A percentile compares a stretch with the other conserved stretches of the same genome.
phyloP scores from a whole-genome alignment of 352 stramenopile genomes.

The Phytophthora vignae region DNA sequence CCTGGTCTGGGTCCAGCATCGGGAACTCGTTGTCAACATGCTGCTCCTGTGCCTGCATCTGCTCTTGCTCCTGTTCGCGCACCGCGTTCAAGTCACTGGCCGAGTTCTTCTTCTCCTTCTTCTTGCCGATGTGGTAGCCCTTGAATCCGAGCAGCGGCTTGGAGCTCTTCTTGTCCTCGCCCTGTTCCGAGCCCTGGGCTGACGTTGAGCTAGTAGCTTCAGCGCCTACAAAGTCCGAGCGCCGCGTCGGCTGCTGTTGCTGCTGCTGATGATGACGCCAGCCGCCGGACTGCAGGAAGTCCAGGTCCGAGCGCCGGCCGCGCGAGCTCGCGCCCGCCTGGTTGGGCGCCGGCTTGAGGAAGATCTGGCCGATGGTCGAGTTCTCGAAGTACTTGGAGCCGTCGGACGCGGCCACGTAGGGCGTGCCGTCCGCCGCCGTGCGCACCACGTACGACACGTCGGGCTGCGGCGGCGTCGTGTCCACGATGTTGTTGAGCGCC shows the following conservation, averaged over 20 bases:
- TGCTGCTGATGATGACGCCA: slow-evolving; percentile 12
- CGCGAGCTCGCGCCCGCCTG: neutral
- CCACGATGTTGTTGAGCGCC: slow-evolving; percentile 50
- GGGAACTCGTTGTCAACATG: slow-evolving; percentile 34
- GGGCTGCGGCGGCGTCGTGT: slow-evolving; percentile 44
- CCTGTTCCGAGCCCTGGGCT: neutral
- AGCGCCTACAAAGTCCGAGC: slow-evolving; percentile 26
- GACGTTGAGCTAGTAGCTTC: too few species aligned
- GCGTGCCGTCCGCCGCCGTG: slow-evolving; percentile 44
- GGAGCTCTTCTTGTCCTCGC: slow-evolving; percentile 28
- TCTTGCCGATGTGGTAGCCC: slow-evolving; percentile 36
- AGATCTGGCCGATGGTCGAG: slow-evolving; percentile 60
- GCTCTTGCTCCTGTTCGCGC: slow-evolving; percentile 12
- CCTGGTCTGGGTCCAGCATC: slow-evolving; percentile 43
- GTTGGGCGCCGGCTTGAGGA: slow-evolving; percentile 31
- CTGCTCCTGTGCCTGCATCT: slow-evolving; percentile 6
- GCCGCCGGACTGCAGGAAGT: slow-evolving; percentile 37
- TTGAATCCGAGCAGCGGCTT: slow-evolving; percentile 36
- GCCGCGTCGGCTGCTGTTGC: slow-evolving; percentile 12
- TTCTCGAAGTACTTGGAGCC: slow-evolving; percentile 52
- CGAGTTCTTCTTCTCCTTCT: slow-evolving; percentile 32
- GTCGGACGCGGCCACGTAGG: slow-evolving; percentile 51
- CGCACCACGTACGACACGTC: slow-evolving; percentile 52
- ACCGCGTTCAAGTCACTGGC: slow-evolving; percentile 21
- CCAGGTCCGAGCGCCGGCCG: slow-evolving; percentile 43